Evolutionary conservation across 352 stramenopile species (phyloP), one percentile per base, ranked within the genome.

Genomic region (Globisporangium irregulare): DNA sequence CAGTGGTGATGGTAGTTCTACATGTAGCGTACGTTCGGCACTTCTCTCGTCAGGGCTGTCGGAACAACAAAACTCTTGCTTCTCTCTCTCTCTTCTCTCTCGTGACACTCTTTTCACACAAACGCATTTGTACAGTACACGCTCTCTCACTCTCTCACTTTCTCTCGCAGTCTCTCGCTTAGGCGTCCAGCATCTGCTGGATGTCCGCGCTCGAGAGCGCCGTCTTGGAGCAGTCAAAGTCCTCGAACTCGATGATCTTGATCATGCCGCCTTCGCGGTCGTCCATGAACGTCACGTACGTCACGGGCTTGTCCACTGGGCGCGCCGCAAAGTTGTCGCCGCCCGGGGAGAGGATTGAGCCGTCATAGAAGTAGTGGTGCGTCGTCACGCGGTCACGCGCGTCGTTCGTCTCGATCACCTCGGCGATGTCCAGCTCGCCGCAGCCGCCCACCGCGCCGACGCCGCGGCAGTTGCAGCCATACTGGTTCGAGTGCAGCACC

Each of bases 391-490:
- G 62, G 34, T 71, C 62, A 32, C 62, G 68, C 24, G 59, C 66
- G 22, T 68, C 71, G 77, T 86, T 87, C 36, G 80, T 88, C 69
- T 87, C 78, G 36, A 92, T 89, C 9, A 89, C 84, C 64, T 92
- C 84, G 32, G 84, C 84, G 24, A 90, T 80, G 63, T 90, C 84
- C 20, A 92, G 77, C 51, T 92, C 84, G 64, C 84, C 84, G 64
- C 84, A 92, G 68, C 82, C 84, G 60, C 84, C 84, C 12, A 73
- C 71, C 2, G 69, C 64, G 0, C 80, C 81, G 18, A 75, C 76
- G 48, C 80, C 77, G 60, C 84, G 84, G 76, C 84, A 92, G 72
- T 91, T 92, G 79, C 84, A 91, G 54, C 77, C 73, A 67, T 92
- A 92, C 73, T 92, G 84, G 72, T 78, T 84, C 7, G 79, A 76